phyloP scores from a whole-genome alignment of 345 rosid species.

The Moricandia moricandioides region DNA sequence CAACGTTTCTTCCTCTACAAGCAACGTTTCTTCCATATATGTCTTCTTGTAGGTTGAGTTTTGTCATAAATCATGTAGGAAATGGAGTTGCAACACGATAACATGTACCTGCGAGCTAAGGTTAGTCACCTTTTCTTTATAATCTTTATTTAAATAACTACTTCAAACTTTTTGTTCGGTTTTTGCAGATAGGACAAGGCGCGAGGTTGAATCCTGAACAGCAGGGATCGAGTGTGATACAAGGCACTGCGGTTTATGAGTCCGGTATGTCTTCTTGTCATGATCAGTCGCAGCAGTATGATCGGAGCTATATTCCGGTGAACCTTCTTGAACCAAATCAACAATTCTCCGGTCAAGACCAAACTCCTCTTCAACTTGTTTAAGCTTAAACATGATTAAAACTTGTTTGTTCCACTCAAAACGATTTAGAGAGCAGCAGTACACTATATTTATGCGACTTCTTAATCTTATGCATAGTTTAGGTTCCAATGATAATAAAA shows the following conservation, averaged over 20 bases:
- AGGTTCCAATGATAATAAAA: conserved; percentile 1
- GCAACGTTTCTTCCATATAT: no score
- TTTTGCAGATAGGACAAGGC: conserved; percentile 57
- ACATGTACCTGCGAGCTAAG: conserved; percentile 71
- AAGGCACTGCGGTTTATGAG: conserved; percentile 43
- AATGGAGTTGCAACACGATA: conserved; percentile 81
- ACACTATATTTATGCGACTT: background rate
- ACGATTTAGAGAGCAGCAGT: conserved; percentile 2
- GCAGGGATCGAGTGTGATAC: conserved; percentile 43
- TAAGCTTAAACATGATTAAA: conserved; percentile 1
- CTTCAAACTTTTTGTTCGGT: background rate
- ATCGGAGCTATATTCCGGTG: conserved; percentile 57
- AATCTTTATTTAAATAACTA: background rate
- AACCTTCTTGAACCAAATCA: conserved; percentile 60
- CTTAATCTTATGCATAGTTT: conserved; percentile 17
- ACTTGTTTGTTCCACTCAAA: conserved; percentile 9
- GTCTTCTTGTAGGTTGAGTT: background rate
- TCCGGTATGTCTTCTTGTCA: conserved; percentile 37
- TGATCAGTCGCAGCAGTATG: conserved; percentile 49
- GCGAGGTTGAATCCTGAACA: conserved; percentile 46
- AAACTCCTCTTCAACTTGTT: conserved; percentile 51
- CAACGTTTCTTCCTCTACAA: conserved; percentile 15
- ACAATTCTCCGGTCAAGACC: conserved; percentile 59
- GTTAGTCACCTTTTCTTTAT: conserved; percentile 30
- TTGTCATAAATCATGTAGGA: conserved; percentile 48